Evolutionary conservation across 106 monocot species (phyloP).

Genomic region (Cymbidium sinense): DNA sequence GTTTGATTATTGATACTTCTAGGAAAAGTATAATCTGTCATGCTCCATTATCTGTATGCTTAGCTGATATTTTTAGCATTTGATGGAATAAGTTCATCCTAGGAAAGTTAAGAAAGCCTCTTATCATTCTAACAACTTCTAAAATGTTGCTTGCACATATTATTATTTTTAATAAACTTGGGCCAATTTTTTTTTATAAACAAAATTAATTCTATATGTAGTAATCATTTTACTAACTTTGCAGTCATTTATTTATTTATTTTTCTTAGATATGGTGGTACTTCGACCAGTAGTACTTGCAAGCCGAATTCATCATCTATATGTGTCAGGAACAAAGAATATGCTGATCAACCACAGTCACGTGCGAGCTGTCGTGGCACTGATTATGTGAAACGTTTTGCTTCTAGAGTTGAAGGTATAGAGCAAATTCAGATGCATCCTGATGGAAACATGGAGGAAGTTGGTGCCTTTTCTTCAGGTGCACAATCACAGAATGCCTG

Average conservation of each 20-base stretch:
- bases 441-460: constrained; percentile 19
- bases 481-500: constrained; percentile 12
- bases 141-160: not conserved
- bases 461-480: not conserved
- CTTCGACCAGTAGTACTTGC: constrained; percentile 12
- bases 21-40: not conserved
- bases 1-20: not conserved
- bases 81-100: not conserved
- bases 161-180: not conserved
- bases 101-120: not conserved
- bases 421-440: constrained; percentile 8
- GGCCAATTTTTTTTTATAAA: not conserved
- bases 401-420: constrained; percentile 10
- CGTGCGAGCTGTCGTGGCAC: not conserved
- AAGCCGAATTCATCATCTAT: constrained; percentile 21
- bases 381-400: constrained; percentile 10
- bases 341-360: constrained; percentile 14
- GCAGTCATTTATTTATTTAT: constrained; percentile 1
- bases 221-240: not conserved
- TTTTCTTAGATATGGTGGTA: constrained; percentile 46
- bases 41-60: not conserved
- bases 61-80: not conserved
- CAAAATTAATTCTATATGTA: not conserved
- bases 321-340: constrained; percentile 14
- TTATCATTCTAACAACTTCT: not conserved